A percentile compares a stretch with the other conserved stretches of the same genome.
These are phyloP conservation scores for Saxophila tyrrhenica DNA, from an alignment of 495 filamentous ascomycete genomes.

Conservation along the genomic window DNA sequence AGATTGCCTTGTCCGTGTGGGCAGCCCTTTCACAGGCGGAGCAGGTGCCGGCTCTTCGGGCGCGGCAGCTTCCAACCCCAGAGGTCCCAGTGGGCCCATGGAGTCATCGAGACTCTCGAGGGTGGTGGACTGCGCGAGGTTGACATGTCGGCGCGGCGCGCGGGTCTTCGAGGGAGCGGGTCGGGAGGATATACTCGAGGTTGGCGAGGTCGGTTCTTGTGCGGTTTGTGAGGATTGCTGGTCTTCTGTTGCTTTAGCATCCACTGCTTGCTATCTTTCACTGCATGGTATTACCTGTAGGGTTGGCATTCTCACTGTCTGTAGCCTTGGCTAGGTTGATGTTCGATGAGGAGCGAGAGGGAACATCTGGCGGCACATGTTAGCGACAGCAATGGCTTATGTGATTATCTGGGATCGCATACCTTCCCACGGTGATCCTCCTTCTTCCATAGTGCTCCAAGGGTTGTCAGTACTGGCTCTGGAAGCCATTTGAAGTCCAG, in stretches of 20 bases:
- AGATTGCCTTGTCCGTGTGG: slow-evolving; percentile 40
- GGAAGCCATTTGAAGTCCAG: not conserved
- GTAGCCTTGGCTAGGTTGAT: slow-evolving; percentile 23
- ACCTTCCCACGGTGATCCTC: slow-evolving; percentile 33
- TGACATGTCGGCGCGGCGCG: slow-evolving; percentile 62
- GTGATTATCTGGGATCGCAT: not conserved
- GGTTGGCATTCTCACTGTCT: slow-evolving; percentile 5
- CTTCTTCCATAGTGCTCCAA: slow-evolving; percentile 26
- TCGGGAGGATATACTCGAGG: slow-evolving; percentile 23
- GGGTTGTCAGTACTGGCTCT: not conserved
- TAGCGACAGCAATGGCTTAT: not conserved
- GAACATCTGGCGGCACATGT: slow-evolving; percentile 23
- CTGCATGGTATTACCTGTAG: not conserved
- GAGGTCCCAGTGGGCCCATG: slow-evolving; percentile 81
- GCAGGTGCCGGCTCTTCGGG: slow-evolving; percentile 56
- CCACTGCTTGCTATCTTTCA: not conserved
- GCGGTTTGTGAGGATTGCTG: not conserved
- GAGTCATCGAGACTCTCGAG: slow-evolving; percentile 84
- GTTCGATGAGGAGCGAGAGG: slow-evolving; percentile 25
- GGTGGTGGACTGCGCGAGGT: slow-evolving; percentile 70
- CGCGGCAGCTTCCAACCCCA: slow-evolving; percentile 47
- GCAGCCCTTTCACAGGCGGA: slow-evolving; percentile 75
- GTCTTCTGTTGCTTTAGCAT: too few species aligned
- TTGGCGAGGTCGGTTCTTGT: slow-evolving; percentile 2
- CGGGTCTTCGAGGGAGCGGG: slow-evolving; percentile 36